These are phyloP conservation scores for Candida sonorensis DNA, from an alignment of 805 yeast species.

Conservation along the genomic window DNA sequence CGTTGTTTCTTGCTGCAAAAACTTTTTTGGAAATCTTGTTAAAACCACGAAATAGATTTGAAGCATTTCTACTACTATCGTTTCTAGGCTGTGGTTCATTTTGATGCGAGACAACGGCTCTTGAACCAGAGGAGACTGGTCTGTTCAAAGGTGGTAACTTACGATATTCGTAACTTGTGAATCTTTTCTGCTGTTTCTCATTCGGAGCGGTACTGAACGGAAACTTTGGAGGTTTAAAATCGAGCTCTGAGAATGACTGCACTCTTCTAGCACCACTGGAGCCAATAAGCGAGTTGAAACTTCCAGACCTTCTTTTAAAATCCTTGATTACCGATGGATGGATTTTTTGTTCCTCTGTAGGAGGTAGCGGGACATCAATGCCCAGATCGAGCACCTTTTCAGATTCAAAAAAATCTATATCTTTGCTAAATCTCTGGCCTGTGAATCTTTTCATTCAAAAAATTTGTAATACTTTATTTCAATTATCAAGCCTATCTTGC, in stretches of 20 bases:
- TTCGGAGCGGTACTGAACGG: slow-evolving; percentile 2
- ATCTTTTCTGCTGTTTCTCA: slow-evolving; percentile 3
- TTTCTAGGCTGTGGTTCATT: no score
- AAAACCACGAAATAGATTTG: background rate
- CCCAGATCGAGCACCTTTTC: slow-evolving; percentile 3
- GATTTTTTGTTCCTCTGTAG: background rate
- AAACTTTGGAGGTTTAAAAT: slow-evolving; percentile 1
- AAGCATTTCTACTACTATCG: background rate
- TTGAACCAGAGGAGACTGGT: no score
- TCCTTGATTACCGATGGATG: no score
- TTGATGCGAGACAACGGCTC: no score
- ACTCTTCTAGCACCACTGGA: background rate
- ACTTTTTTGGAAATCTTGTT: background rate
- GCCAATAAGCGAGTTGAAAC: no score
- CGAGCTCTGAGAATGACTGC: background rate
- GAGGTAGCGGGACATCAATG: slow-evolving; percentile 6
- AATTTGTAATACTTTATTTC: no score
- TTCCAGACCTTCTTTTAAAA: no score
- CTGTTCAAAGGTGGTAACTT: no score
- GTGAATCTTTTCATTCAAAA: slow-evolving; percentile 15
- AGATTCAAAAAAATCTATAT: slow-evolving; percentile 18
- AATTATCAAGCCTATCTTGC: no score
- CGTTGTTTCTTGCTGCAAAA: background rate
- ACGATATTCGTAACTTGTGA: slow-evolving; percentile 1
- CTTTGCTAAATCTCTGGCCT: slow-evolving; percentile 18